Conservation (phyloP, 345 rosid species). For the Dipteronia sinensis region DNA sequence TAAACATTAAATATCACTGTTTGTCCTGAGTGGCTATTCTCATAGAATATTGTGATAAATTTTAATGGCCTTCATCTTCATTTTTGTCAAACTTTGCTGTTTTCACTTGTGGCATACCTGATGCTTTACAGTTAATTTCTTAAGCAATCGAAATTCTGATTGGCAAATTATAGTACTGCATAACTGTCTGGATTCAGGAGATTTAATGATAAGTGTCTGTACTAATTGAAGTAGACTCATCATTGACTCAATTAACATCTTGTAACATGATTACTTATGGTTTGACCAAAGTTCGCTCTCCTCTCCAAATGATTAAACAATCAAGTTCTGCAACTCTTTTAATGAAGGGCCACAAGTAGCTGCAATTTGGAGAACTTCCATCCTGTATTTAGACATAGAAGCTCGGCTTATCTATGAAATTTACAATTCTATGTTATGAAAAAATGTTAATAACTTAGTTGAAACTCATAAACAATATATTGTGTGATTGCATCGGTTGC, state of each 20-base stretch:
- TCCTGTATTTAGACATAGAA: slow-evolving; percentile 3
- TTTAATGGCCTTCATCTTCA: not conserved
- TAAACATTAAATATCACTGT: slow-evolving; percentile 1
- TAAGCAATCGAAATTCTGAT: not conserved
- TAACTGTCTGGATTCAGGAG: not conserved
- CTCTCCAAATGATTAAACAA: slow-evolving; percentile 2
- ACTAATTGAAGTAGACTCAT: slow-evolving; percentile 9
- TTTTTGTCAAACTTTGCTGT: not conserved
- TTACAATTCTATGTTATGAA: not conserved
- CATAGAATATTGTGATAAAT: not conserved
- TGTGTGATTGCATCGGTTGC: not conserved
- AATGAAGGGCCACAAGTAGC: not conserved
- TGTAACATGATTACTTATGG: not conserved
- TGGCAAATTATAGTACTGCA: not conserved
- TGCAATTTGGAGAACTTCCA: not conserved
- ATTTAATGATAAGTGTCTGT: not conserved
- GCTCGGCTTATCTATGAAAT: slow-evolving; percentile 8
- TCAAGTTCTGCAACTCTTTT: not conserved
- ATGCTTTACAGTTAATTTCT: not conserved
- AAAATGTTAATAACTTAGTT: not conserved
- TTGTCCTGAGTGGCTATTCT: not conserved
- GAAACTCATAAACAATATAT: not conserved
- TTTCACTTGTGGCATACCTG: not conserved
- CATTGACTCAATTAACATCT: not conserved
- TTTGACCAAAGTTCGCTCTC: not conserved